A percentile compares a stretch with the other conserved stretches of the same genome.
phyloP scores from a whole-genome alignment of 495 filamentous ascomycete genomes.

The Lophium mytilinum region DNA sequence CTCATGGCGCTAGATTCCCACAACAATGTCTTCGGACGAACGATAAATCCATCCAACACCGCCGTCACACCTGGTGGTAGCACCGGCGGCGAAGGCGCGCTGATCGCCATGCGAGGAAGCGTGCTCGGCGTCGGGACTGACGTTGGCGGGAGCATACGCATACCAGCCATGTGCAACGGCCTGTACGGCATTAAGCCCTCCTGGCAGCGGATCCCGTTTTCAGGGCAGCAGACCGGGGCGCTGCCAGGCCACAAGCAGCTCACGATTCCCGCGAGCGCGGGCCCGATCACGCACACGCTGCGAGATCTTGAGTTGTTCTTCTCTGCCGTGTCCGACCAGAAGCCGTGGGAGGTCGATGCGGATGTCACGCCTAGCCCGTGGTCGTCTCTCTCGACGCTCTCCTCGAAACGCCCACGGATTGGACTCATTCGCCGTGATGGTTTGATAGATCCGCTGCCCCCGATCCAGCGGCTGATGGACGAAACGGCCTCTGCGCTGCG shows the following conservation, averaged over 20 bases:
- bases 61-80: slow-evolving; percentile 47
- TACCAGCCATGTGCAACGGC: slow-evolving; percentile 58
- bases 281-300: slow-evolving; percentile 30
- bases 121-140: slow-evolving; percentile 47
- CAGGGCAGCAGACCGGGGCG: slow-evolving; percentile 39
- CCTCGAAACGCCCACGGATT: slow-evolving; percentile 33
- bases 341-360: slow-evolving; percentile 32
- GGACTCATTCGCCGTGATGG: slow-evolving; percentile 53
- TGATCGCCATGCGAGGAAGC: slow-evolving; percentile 33
- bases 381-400: slow-evolving; percentile 4
- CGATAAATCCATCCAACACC: slow-evolving; percentile 32
- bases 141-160: slow-evolving; percentile 62
- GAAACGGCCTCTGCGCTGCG: slow-evolving; percentile 42
- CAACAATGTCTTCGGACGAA: slow-evolving; percentile 39
- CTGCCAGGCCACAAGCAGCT: slow-evolving; percentile 21
- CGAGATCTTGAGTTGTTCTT: slow-evolving; percentile 37
- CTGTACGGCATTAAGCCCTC: slow-evolving; percentile 53
- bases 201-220: slow-evolving; percentile 47
- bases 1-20: slow-evolving; percentile 35
- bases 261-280: slow-evolving; percentile 30
- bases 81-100: slow-evolving; percentile 49
- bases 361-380: slow-evolving; percentile 29
- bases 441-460: slow-evolving; percentile 50
- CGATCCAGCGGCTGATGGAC: slow-evolving; percentile 45
- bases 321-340: slow-evolving; percentile 16